phyloP scores from a whole-genome alignment of 1,284 basidiomycete species.

The Apiotrichum siamense region DNA sequence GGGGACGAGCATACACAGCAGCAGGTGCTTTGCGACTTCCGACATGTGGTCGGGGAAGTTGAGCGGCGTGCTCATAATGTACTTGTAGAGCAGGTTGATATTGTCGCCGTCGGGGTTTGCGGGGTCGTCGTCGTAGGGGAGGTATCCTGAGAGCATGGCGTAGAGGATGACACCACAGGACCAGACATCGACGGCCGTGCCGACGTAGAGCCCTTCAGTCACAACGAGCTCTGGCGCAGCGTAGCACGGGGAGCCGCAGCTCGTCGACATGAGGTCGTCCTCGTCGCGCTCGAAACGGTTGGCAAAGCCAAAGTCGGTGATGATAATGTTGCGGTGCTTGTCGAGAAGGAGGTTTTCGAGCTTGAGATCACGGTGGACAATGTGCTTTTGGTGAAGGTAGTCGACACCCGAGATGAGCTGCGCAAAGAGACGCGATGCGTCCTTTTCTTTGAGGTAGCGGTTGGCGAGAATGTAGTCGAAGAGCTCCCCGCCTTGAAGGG shows the following conservation, averaged over 20 bases:
- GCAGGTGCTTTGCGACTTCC: constrained; percentile 63
- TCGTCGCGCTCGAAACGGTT: constrained; percentile 88
- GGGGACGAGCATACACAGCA: constrained; percentile 80
- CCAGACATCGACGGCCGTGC: constrained; percentile 99
- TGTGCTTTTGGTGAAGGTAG: constrained; percentile 99
- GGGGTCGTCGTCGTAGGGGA: constrained; percentile 99
- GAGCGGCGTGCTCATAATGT: constrained; percentile 93
- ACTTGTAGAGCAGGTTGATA: constrained; percentile 98
- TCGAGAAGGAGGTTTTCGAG: constrained; percentile 97
- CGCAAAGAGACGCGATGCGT: constrained; percentile 92
- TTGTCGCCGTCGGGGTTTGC: constrained; percentile 98
- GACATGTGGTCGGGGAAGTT: constrained; percentile 93
- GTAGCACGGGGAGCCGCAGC: constrained; percentile 95
- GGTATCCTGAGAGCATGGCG: constrained; percentile 97
- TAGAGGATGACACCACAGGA: constrained; percentile 98
- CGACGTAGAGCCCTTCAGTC: constrained; percentile 93
- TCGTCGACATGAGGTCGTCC: constrained; percentile 97
- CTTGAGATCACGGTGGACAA: constrained; percentile 98
- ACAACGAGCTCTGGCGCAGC: constrained; percentile 99
- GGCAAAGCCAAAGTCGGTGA: constrained; percentile 99
- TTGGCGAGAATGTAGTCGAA: constrained; percentile 99
- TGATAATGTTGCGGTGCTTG: constrained; percentile 95
- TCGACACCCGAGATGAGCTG: constrained; percentile 98
- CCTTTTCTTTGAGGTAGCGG: constrained; percentile 89
- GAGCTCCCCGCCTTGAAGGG: constrained; percentile 72